Base-by-base conservation (phyloP, 805 yeast species). In the Cyberlindnera nakhonratchasimensis region DNA sequence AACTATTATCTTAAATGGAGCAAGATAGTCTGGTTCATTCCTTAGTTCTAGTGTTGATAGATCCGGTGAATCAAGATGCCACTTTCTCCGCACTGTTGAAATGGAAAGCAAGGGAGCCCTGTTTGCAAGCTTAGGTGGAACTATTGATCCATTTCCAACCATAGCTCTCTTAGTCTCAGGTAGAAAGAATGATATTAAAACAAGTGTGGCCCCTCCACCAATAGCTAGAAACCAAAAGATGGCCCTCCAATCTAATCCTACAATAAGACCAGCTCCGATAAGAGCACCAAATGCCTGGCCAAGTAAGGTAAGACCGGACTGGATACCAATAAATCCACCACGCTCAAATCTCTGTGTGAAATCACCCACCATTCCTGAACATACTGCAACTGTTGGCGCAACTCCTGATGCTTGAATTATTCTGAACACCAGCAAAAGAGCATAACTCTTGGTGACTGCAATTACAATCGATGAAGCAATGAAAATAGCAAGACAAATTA, bases 241-340 rank as follows among this genome's bases (percentile, higher is more conserved):
- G 0, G 88, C 78, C 51, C 90, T 70, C 96, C 96, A 88, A 14
- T 77, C 69, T 50, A 71, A 67, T 18, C 67, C 61, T 3, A 76
- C 69, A 1, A 67, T 55, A 21, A 69, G 48, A 0, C 61, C 65
- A 8, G 74, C 73, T 45, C 68, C 86, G 19, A 88, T 65, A 10
- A 89, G 64, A 0, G 95, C 86, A 6, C 95, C 91, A 48, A 87
- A 70, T 2, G 86, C 89, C 53, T 81, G 82, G 1, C 95, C 96
- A 6, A 84, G 52, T 21, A 84, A 69, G 14, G 81, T 77, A 32
- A 80, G 66, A 0, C 95, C 93, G 14, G 77, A 58, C 1, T 77
- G 75, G n/a, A 80, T 52, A 0, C 95, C 95, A 30, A 81, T 77
- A 48, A 75, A 74, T 2, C 79, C 74, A 10, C 95, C 96, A 51